Conservation (phyloP, 208 protist species). For the Trypanosoma scelopori region DNA sequence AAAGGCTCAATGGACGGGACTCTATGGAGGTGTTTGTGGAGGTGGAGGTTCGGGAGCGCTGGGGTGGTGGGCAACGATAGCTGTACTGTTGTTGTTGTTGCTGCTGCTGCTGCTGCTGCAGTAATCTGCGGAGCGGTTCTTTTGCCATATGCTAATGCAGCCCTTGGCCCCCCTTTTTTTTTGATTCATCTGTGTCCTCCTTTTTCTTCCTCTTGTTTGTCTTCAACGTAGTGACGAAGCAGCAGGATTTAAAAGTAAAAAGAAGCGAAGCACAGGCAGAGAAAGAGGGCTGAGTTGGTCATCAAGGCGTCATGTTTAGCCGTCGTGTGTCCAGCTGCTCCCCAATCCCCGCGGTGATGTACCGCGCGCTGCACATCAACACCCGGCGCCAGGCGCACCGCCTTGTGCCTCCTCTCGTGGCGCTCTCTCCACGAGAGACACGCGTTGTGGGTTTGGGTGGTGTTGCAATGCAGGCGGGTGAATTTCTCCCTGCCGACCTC, state of each 20-base stretch:
- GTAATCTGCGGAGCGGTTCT: no score
- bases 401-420: conserved; percentile 74
- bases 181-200: no score
- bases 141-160: no score
- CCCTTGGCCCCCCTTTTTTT: no score
- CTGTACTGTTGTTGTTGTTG: no score
- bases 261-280: not conserved
- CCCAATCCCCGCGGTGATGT: conserved; percentile 80
- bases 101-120: no score
- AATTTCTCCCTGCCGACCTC: conserved; percentile 40
- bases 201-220: no score
- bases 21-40: no score
- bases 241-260: not conserved
- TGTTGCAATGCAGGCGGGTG: conserved; percentile 30
- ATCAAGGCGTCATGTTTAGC: conserved; percentile 53
- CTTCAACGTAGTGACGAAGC: no score
- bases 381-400: conserved; percentile 70
- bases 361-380: conserved; percentile 68
- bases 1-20: not conserved
- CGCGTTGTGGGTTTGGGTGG: conserved; percentile 32
- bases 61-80: no score
- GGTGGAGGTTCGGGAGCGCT: no score
- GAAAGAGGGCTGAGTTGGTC: not conserved
- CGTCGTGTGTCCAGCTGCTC: conserved; percentile 77
- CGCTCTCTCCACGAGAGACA: conserved; percentile 37